These are phyloP conservation scores for Backusella macrospora DNA, from an alignment of 192 early-diverging fungal genomes.

Conservation along the genomic window DNA sequence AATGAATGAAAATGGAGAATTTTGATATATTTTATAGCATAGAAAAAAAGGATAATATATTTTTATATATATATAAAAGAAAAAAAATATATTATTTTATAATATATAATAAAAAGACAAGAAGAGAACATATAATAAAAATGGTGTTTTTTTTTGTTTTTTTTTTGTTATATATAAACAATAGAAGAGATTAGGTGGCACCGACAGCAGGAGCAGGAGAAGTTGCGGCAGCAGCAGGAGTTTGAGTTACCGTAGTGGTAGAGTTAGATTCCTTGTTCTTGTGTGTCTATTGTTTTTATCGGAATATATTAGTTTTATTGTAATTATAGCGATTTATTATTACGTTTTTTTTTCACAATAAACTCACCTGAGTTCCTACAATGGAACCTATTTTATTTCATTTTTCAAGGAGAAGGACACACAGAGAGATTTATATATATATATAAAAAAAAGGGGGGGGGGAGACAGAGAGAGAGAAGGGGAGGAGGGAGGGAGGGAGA, in stretches of 20 bases:
- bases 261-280: neutral
- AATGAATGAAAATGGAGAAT: conserved; percentile 43
- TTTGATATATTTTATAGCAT: neutral
- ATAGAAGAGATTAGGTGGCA: neutral
- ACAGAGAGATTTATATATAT: too few relatives aligned
- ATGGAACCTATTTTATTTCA: conserved; percentile 52
- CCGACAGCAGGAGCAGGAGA: neutral
- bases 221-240: neutral
- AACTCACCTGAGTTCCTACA: conserved; percentile 41
- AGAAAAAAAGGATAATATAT: neutral
- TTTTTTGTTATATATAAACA: neutral
- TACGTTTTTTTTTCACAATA: neutral
- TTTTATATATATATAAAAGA: neutral
- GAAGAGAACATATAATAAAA: neutral
- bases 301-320: neutral
- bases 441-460: neutral
- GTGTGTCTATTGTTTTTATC: neutral
- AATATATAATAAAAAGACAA: neutral
- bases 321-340: neutral
- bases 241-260: neutral
- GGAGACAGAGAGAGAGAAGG: conserved; percentile 51
- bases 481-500: conserved; percentile 56
- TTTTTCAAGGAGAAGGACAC: too few relatives aligned
- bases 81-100: neutral
- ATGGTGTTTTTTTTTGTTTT: neutral